These are phyloP conservation scores for Umbelopsis ramanniana DNA, from an alignment of 192 early-diverging fungal genomes.

Conservation along the genomic window DNA sequence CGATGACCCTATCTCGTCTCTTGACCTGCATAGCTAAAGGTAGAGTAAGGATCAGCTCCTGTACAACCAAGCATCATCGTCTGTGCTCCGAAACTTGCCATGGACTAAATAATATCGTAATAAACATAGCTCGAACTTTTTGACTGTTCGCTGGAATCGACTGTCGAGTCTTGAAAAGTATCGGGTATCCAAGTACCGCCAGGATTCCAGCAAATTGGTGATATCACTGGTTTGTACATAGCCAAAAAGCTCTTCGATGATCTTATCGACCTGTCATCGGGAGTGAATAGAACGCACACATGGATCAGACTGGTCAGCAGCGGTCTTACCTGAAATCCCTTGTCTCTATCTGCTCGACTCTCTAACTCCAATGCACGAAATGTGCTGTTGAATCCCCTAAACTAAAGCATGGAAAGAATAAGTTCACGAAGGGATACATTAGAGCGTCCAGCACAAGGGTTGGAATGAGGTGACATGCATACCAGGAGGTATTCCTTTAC, in stretches of 20 bases:
- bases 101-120: constrained; percentile 63
- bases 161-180: constrained; percentile 68
- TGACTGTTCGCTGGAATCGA: constrained; percentile 56
- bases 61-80: not conserved
- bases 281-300: not conserved
- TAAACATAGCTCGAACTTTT: constrained; percentile 64
- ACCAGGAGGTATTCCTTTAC: constrained; percentile 71
- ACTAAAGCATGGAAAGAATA: constrained; percentile 40
- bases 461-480: constrained; percentile 17
- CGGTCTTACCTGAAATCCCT: constrained; percentile 56
- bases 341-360: constrained; percentile 58
- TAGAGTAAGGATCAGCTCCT: not conserved
- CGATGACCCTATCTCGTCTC: constrained; percentile 55
- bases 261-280: constrained; percentile 59
- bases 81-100: constrained; percentile 42
- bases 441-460: no score
- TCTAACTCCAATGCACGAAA: constrained; percentile 63
- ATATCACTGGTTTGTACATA: constrained; percentile 57
- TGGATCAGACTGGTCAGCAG: not conserved
- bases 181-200: constrained; percentile 64
- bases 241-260: constrained; percentile 60
- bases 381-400: constrained; percentile 63
- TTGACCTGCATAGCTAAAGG: constrained; percentile 59
- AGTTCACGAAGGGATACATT: no score
- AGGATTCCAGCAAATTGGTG: constrained; percentile 55